Conservation (phyloP, 306 rosid genomes). For the Cyamopsis tetragonoloba region DNA sequence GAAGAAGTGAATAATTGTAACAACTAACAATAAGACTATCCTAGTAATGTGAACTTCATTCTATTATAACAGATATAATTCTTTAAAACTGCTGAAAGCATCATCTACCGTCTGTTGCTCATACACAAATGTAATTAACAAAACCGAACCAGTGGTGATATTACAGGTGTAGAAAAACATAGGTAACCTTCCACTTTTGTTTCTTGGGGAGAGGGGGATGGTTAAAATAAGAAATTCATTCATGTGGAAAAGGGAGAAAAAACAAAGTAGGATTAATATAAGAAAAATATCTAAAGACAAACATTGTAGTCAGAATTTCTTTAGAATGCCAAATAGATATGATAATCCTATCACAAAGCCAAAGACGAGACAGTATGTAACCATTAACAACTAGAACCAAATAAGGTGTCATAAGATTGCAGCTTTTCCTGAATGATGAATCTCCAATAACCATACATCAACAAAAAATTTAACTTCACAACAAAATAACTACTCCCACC, state of each 20-base stretch:
- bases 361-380: background rate
- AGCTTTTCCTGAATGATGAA: conserved; percentile 11
- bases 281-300: conserved; percentile 3
- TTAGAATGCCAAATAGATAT: conserved; percentile 1
- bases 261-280: background rate
- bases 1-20: conserved; percentile 28
- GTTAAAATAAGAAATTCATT: conserved; percentile 1
- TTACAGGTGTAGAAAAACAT: background rate
- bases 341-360: conserved; percentile 8
- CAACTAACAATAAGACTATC: conserved; percentile 6
- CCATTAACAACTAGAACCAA: background rate
- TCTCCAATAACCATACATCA: background rate
- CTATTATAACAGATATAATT: conserved; percentile 11
- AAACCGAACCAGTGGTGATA: background rate
- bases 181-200: background rate
- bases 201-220: background rate
- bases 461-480: background rate
- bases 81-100: background rate
- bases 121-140: background rate
- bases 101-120: background rate
- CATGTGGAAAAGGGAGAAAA: background rate
- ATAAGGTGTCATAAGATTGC: background rate
- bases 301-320: background rate
- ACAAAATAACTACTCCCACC: background rate
- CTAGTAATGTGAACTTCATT: conserved; percentile 8